Conservation (phyloP, 768 basidiomycete genomes). For the Pleurotus pulmonarius region DNA sequence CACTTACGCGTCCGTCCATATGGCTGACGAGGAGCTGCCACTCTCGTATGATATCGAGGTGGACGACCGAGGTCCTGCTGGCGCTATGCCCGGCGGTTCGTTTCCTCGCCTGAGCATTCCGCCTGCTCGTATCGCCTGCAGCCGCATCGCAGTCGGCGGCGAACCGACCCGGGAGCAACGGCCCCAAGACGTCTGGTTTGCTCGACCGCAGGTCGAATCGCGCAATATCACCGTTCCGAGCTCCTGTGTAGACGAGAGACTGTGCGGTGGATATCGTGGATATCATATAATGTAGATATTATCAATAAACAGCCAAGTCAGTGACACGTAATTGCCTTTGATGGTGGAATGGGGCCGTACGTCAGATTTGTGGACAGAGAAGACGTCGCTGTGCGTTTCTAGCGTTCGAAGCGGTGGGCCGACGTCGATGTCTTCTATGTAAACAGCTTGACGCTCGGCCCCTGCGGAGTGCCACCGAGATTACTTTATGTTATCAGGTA, state of each 20-base stretch:
- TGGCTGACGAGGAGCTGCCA: conserved; percentile 54
- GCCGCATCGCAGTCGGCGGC: no score
- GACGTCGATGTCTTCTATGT: conserved; percentile 47
- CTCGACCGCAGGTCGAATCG: conserved; percentile 54
- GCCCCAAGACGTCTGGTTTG: conserved; percentile 27
- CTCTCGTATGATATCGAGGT: conserved; percentile 46
- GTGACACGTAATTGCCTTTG: background rate
- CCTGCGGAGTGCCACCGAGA: conserved; percentile 31
- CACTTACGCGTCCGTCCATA: conserved; percentile 56
- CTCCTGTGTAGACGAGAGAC: conserved; percentile 51
- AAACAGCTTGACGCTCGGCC: conserved; percentile 45
- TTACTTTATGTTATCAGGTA: no score
- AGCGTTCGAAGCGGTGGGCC: conserved; percentile 33
- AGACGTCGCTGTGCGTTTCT: conserved; percentile 58
- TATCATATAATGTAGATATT: no score
- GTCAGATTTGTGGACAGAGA: conserved; percentile 50
- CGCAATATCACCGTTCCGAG: conserved; percentile 55
- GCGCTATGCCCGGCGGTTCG: no score
- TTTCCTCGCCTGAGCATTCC: no score
- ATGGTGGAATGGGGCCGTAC: conserved; percentile 27
- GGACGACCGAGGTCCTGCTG: conserved; percentile 43
- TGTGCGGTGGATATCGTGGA: no score
- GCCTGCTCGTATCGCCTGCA: no score
- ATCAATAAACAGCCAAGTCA: background rate
- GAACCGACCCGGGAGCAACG: conserved; percentile 29